These are phyloP conservation scores for Phytophthora nicotianae DNA, from an alignment of 352 stramenopile species.

Conservation along the genomic window DNA sequence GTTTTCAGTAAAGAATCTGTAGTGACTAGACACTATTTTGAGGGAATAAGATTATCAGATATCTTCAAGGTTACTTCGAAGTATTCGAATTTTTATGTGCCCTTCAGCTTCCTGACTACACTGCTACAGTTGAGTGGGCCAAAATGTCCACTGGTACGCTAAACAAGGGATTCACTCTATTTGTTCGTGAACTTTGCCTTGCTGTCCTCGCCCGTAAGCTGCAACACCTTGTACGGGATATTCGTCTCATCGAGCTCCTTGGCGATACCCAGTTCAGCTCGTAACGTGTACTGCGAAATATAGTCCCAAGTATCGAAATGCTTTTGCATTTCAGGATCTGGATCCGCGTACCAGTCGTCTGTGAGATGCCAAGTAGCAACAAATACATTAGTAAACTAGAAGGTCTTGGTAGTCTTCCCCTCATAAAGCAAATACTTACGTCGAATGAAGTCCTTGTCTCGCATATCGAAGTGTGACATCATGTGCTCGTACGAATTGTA, in stretches of 20 bases:
- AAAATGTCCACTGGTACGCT: neutral
- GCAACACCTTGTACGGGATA: slow-evolving; percentile 84
- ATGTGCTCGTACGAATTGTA: slow-evolving; percentile 89
- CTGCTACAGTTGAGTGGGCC: neutral
- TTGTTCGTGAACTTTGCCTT: slow-evolving; percentile 41
- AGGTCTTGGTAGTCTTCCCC: neutral
- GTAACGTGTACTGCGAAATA: slow-evolving; percentile 84
- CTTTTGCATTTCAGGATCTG: slow-evolving; percentile 78
- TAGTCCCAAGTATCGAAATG: slow-evolving; percentile 90
- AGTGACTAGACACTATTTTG: neutral
- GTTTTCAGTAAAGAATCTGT: neutral
- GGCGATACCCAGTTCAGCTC: slow-evolving; percentile 78
- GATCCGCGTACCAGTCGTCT: slow-evolving; percentile 85
- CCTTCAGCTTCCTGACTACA: neutral
- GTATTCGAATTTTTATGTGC: too few species aligned
- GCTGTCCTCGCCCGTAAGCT: slow-evolving; percentile 77
- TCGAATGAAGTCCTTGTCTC: slow-evolving; percentile 85
- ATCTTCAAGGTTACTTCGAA: neutral
- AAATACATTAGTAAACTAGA: slow-evolving; percentile 9
- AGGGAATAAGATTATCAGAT: neutral
- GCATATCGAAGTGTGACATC: slow-evolving; percentile 89
- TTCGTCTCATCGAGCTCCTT: slow-evolving; percentile 88
- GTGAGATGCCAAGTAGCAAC: neutral
- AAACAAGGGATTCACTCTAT: slow-evolving; percentile 22
- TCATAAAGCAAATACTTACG: slow-evolving; percentile 47